phyloP scores from a whole-genome alignment of 495 filamentous ascomycete genomes.

The Talaromyces liani region DNA sequence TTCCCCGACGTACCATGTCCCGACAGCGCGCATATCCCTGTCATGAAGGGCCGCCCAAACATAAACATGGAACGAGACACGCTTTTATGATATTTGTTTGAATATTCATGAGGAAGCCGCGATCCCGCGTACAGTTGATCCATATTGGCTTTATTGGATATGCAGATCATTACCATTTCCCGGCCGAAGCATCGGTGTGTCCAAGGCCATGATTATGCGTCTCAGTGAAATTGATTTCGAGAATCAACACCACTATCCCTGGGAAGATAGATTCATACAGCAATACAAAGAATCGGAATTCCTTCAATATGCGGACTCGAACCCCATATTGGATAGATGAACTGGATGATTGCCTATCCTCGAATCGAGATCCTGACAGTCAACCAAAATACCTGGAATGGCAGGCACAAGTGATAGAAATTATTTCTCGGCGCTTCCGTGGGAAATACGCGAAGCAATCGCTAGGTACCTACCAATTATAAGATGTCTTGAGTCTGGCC shows the following conservation, averaged over 20 bases:
- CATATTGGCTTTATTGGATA: neutral
- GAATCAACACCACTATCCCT: neutral
- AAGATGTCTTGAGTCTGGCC: neutral
- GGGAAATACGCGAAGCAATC: neutral
- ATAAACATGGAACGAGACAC: no score
- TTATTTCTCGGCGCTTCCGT: neutral
- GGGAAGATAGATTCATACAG: neutral
- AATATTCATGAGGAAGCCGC: no score
- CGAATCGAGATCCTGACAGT: neutral
- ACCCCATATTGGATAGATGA: neutral
- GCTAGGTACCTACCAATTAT: neutral
- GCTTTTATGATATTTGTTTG: no score
- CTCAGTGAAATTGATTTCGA: neutral
- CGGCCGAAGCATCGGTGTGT: neutral
- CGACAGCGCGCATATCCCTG: no score
- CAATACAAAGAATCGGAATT: neutral
- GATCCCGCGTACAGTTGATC: no score
- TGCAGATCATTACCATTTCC: neutral
- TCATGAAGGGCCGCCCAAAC: no score
- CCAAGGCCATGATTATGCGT: neutral
- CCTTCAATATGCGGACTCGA: neutral
- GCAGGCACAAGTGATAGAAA: neutral
- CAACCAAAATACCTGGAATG: neutral
- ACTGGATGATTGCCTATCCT: neutral
- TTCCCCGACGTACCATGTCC: no score